Percentiles rank a stretch among this genome's conserved stretches.
Evolutionary conservation across 2,329 filamentous ascomycete genomes (phyloP).

Genomic region (Triangularia verruculosa): DNA sequence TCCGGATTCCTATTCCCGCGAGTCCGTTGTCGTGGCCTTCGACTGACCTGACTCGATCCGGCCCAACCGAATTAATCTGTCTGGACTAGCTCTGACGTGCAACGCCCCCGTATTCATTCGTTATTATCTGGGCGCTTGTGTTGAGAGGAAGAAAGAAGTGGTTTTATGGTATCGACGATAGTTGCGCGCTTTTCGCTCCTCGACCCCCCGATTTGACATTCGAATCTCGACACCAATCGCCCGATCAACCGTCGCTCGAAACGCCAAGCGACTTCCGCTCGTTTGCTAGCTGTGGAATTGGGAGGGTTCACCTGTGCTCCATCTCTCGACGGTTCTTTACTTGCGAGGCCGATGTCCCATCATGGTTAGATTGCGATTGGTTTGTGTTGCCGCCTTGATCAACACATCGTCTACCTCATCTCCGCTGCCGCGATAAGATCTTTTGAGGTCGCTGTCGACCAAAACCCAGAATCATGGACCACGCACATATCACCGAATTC

Average conservation of each 20-base stretch:
- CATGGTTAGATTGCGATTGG: conserved; percentile 34
- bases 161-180: background rate
- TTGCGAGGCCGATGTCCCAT: conserved; percentile 30
- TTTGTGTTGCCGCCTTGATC: conserved; percentile 26
- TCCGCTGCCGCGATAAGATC: conserved; percentile 23
- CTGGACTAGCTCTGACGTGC: background rate
- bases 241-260: background rate
- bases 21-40: background rate
- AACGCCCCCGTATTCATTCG: background rate
- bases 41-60: background rate
- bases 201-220: background rate
- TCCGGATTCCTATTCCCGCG: background rate
- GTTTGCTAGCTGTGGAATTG: background rate
- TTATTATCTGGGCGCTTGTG: background rate
- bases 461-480: conserved; percentile 48
- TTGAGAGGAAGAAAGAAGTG: background rate
- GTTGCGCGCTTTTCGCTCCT: too few species aligned
- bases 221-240: background rate
- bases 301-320: background rate
- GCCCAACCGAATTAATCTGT: background rate
- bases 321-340: background rate
- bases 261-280: background rate
- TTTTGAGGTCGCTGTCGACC: conserved; percentile 23
- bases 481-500: conserved; percentile 63
- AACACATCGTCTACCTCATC: conserved; percentile 14